phyloP scores from a whole-genome alignment of 2,329 filamentous ascomycete genomes.

The Phialophora macrospora region DNA sequence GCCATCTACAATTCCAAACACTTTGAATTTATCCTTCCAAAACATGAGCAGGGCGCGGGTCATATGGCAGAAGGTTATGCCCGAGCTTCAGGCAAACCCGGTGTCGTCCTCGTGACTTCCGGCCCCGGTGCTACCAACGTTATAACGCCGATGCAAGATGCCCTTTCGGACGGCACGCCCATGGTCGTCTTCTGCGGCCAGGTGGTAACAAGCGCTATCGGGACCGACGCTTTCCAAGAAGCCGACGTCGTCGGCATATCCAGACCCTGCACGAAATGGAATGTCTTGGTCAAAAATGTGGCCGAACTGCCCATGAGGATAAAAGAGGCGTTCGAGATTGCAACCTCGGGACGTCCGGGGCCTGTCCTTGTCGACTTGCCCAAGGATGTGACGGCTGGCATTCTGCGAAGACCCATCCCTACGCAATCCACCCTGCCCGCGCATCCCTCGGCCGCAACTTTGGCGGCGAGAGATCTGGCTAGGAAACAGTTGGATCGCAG shows the following conservation, averaged over 20 bases:
- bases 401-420: constrained; percentile 83
- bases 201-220: constrained; percentile 86
- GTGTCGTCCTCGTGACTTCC: constrained; percentile 95
- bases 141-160: constrained; percentile 94
- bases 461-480: constrained; percentile 75
- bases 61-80: constrained; percentile 99
- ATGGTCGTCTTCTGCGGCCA: constrained; percentile 96
- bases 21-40: constrained; percentile 92
- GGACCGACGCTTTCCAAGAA: constrained; percentile 96
- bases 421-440: constrained; percentile 73
- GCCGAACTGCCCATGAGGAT: constrained; percentile 91
- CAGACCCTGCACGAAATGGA: constrained; percentile 96
- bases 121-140: constrained; percentile 97
- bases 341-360: constrained; percentile 88
- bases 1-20: constrained; percentile 98
- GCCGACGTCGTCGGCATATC: constrained; percentile 94
- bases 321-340: constrained; percentile 98
- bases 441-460: constrained; percentile 82
- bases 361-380: constrained; percentile 94
- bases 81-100: constrained; percentile 87
- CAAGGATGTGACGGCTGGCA: constrained; percentile 90
- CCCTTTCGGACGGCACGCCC: constrained; percentile 90
- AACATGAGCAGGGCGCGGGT: constrained; percentile 96
- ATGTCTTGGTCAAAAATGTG: constrained; percentile 95
- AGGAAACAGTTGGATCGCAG: constrained; percentile 73